These are phyloP conservation scores for Zygoascus meyerae DNA, from an alignment of 1,139 yeast genomes.

Conservation along the genomic window DNA sequence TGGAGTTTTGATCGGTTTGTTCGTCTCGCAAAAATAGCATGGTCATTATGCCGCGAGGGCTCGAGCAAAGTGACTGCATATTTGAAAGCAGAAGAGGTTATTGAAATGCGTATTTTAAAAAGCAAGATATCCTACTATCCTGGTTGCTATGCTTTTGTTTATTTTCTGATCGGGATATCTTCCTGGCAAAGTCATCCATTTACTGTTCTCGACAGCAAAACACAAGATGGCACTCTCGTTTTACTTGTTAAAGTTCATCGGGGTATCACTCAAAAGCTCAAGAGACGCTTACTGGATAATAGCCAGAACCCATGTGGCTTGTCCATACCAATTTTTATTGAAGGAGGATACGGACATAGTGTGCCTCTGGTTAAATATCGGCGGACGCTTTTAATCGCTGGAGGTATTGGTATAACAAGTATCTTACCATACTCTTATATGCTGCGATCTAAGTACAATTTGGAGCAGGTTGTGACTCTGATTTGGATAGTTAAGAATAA, in stretches of 20 bases:
- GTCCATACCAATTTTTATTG: conserved; percentile 33
- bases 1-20: conserved; percentile 41
- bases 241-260: conserved; percentile 15
- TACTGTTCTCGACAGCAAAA: conserved; percentile 38
- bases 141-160: conserved; percentile 56
- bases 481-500: conserved; percentile 50
- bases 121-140: conserved; percentile 37
- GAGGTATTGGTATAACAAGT: conserved; percentile 67
- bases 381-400: conserved; percentile 46
- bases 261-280: conserved; percentile 19
- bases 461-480: conserved; percentile 35
- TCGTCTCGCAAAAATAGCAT: conserved; percentile 35
- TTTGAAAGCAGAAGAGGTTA: conserved; percentile 41
- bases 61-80: conserved; percentile 38
- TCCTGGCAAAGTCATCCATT: conserved; percentile 66
- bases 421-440: conserved; percentile 20
- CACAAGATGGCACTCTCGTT: conserved; percentile 11
- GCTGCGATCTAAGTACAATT: neutral
- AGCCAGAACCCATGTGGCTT: neutral
- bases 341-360: conserved; percentile 53
- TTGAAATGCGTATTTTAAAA: conserved; percentile 27
- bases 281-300: conserved; percentile 13
- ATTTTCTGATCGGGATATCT: conserved; percentile 37
- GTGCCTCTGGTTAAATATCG: conserved; percentile 45
- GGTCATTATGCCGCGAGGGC: conserved; percentile 37